Evolutionary conservation across 164 flowering plant species (phyloP).

Genomic region (Tetrastigma voinierianum): DNA sequence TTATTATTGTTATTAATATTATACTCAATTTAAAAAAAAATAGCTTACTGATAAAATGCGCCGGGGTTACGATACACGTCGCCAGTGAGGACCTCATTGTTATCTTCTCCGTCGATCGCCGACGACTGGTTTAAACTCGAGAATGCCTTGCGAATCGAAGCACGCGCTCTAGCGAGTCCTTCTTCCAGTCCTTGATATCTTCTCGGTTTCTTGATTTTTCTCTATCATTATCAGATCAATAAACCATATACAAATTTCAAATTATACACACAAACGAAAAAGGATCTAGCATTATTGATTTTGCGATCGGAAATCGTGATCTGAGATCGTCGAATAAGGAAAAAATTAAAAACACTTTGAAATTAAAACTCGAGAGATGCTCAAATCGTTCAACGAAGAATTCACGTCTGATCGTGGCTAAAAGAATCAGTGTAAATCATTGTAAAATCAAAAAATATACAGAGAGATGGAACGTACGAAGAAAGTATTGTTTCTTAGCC

Average conservation of each 20-base stretch:
- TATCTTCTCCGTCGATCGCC: neutral
- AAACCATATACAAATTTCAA: neutral
- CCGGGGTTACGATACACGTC: conserved; percentile 49
- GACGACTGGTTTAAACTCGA: conserved; percentile 19
- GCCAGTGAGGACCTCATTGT: conserved; percentile 13
- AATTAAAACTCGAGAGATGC: no score
- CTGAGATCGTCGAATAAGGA: no score
- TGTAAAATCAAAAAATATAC: neutral
- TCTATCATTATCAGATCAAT: conserved; percentile 16
- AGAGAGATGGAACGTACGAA: conserved; percentile 6
- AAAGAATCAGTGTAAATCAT: neutral
- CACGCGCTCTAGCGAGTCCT: conserved; percentile 57
- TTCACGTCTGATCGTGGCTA: neutral
- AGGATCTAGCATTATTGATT: no score
- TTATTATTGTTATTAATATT: no score
- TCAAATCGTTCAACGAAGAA: no score
- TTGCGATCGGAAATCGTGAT: no score
- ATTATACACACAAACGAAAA: neutral
- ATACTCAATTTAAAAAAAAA: neutral
- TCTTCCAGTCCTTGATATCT: conserved; percentile 31
- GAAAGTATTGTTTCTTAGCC: conserved; percentile 2
- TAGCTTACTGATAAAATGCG: conserved; percentile 63
- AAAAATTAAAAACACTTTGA: no score
- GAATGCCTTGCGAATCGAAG: conserved; percentile 46
- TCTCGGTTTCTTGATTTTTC: conserved; percentile 11